Evolutionary conservation across 805 yeast genomes (phyloP).

Genomic region (Lachancea thermotolerans): DNA sequence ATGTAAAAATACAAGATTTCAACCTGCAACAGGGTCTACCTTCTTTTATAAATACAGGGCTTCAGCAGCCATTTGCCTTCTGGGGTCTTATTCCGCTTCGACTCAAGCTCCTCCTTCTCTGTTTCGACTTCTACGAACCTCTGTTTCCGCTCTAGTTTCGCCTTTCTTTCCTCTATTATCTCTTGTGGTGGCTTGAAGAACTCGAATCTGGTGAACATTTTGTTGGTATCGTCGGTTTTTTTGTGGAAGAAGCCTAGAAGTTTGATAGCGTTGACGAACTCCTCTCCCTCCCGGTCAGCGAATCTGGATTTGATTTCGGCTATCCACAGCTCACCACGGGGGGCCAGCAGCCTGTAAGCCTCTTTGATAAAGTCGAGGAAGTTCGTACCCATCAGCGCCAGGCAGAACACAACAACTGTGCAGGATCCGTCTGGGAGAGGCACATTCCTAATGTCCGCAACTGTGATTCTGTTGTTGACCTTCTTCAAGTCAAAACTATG

Average conservation of each 20-base stretch:
- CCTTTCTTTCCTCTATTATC: conserved; percentile 53
- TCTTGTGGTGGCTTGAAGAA: conserved; percentile 81
- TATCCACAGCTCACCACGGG: conserved; percentile 94
- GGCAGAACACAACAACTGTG: conserved; percentile 84
- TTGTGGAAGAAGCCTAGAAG: conserved; percentile 80
- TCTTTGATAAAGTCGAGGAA: conserved; percentile 87
- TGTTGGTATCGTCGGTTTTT: conserved; percentile 76
- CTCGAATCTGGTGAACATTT: conserved; percentile 93
- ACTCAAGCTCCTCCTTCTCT: conserved; percentile 52
- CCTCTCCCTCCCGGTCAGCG: conserved; percentile 65
- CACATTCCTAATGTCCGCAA: conserved; percentile 91
- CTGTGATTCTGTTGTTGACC: conserved; percentile 85
- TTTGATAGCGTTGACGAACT: conserved; percentile 74
- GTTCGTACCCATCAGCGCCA: conserved; percentile 96
- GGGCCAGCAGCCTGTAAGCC: conserved; percentile 79
- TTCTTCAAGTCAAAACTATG: conserved; percentile 89
- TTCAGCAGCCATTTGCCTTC: conserved; percentile 88
- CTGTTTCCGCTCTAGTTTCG: conserved; percentile 53
- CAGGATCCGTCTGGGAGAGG: conserved; percentile 78
- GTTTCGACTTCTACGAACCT: conserved; percentile 66
- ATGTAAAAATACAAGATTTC: not conserved
- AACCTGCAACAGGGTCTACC: conserved; percentile 36
- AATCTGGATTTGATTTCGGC: conserved; percentile 95
- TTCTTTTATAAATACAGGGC: conserved; percentile 92
- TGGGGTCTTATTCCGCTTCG: conserved; percentile 46